Percentiles rank a stretch among this genome's conserved stretches.
These are phyloP conservation scores for Tricholoma flavovirens DNA, from an alignment of 768 basidiomycete species.

Conservation along the genomic window DNA sequence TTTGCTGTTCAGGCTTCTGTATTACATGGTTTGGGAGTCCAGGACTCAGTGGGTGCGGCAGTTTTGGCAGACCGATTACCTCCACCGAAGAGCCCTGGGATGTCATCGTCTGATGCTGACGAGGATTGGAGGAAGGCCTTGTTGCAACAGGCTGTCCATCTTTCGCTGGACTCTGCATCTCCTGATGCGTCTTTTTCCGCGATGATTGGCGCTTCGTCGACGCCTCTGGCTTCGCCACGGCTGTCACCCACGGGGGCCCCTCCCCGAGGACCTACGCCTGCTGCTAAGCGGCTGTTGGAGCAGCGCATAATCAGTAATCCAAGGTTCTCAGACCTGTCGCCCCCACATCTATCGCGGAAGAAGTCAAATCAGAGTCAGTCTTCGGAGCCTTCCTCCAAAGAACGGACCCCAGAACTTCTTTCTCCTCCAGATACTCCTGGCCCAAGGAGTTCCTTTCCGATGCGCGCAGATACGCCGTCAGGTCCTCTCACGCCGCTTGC, in stretches of 20 bases:
- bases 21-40: conserved; percentile 63
- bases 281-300: conserved; percentile 29
- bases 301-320: conserved; percentile 42
- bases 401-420: conserved; percentile 22
- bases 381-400: conserved; percentile 20
- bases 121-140: conserved; percentile 74
- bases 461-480: conserved; percentile 60
- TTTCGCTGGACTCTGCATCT: conserved; percentile 55
- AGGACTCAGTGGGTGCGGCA: conserved; percentile 71
- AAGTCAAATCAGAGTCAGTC: conserved; percentile 24
- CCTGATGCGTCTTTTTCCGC: conserved; percentile 43
- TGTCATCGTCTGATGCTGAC: conserved; percentile 48
- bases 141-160: conserved; percentile 72
- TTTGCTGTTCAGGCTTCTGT: conserved; percentile 75
- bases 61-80: conserved; percentile 71
- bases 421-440: conserved; percentile 22
- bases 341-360: conserved; percentile 20
- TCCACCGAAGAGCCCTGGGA: conserved; percentile 55
- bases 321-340: conserved; percentile 16
- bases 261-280: conserved; percentile 12
- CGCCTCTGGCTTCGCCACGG: conserved; percentile 33
- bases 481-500: conserved; percentile 56
- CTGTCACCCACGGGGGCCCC: conserved; percentile 6
- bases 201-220: conserved; percentile 28
- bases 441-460: conserved; percentile 40